Conservation (phyloP, 192 early-diverging fungal genomes). For the Podila epicladia region DNA sequence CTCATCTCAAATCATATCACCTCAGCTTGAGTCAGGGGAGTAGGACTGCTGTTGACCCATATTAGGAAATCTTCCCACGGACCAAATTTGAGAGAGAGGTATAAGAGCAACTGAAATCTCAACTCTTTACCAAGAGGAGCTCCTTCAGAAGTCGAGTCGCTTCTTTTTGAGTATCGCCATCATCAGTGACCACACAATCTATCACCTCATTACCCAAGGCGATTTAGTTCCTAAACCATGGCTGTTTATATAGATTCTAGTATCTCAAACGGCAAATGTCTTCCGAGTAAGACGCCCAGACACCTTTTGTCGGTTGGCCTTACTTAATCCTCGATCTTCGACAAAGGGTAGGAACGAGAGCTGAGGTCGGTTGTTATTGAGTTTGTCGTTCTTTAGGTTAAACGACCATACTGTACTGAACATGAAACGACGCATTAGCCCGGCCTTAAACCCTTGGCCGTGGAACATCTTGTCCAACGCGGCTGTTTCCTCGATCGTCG, state of each 20-base stretch:
- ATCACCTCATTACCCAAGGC: too few relatives aligned
- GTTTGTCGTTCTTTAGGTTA: neutral
- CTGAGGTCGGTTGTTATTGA: conserved; percentile 4
- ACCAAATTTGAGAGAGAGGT: too few relatives aligned
- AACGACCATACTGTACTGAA: neutral
- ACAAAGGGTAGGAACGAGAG: conserved; percentile 4
- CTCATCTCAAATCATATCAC: too few relatives aligned
- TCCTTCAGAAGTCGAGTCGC: too few relatives aligned
- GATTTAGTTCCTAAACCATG: too few relatives aligned
- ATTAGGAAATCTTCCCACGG: conserved; percentile 1
- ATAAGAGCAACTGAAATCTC: too few relatives aligned
- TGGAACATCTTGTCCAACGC: neutral
- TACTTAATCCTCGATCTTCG: neutral
- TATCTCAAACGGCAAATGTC: neutral
- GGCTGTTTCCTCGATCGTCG: neutral
- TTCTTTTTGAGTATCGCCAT: too few relatives aligned
- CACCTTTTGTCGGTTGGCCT: conserved; percentile 1
- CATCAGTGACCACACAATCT: too few relatives aligned
- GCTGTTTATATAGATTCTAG: too few relatives aligned
- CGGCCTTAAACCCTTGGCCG: neutral
- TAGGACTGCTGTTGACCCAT: neutral
- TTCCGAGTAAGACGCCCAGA: neutral
- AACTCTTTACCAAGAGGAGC: too few relatives aligned
- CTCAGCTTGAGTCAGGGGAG: too few relatives aligned
- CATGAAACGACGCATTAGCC: neutral